Base-by-base conservation (phyloP, 2,329 filamentous ascomycete species). In the Samsoniella hepiali region DNA sequence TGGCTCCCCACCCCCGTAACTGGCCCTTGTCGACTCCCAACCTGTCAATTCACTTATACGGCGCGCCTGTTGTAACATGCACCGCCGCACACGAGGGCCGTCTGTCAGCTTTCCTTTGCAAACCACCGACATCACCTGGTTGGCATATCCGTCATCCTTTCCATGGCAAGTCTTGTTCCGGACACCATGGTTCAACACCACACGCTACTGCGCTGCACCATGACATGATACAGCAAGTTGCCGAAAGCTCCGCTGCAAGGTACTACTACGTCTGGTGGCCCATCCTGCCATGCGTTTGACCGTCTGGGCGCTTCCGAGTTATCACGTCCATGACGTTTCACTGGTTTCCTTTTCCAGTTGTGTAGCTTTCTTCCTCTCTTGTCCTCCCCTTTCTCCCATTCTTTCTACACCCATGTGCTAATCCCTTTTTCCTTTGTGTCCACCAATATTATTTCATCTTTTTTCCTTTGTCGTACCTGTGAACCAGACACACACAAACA, bases 1-100 rank as follows among this genome's bases (percentile, higher is more conserved):
- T 13, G 22, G 22, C 1, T 22, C 22, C 22, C 22, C 22, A 22
- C 22, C 22, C 22, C 22, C 22, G 22, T 22, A 22, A 22, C 22
- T 3, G 8, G 31, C 36, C 34, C 6, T 32, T 51, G 15, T 42
- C 34, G 22, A 27, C 50, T 56, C 31, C 22, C 42, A 3, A 42
- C 59, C 59, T 62, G 31, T 62, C 42, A 51, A 62, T 62, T 50
- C 59, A 42, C 34, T 32, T 47, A 49, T 45, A 56, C 51, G 9
- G 40, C 17, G 59, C 59, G 59, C 59, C 11, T 62, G 59, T 49
- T 56, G 59, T 50, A 50, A 62, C 59, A n/a, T 40, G 42, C 59
- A 56, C n/a, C 32, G 59, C 59, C 51, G 54, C 59, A 56, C 22
- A 22, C 22, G 22, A 22, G 22, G 22, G 22, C 8, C 40, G 40